Base-by-base conservation (phyloP, 495 filamentous ascomycete species). In the Annulohypoxylon maeteangense region DNA sequence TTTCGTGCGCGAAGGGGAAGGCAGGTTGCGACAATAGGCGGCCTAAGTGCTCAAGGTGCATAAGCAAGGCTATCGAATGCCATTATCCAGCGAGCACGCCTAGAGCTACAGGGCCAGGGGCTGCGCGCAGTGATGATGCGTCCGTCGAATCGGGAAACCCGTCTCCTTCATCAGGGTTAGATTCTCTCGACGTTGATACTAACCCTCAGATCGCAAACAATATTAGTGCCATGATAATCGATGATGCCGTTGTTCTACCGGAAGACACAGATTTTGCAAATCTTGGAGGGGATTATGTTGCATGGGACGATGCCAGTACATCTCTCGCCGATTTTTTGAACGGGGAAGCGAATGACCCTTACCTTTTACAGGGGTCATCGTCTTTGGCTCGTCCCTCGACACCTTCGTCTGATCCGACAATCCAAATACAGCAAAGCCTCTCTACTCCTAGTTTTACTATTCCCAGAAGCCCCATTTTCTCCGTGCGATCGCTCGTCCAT, bases 1-100 rank as follows among this genome's bases (percentile, higher is more conserved):
- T 79, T 42, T 77, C 75, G 47, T 85, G 83, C 74, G 80, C 75
- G 7, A 78, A 57, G 74, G 64, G 62, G 14, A 85, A 85, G 74
- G 70, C 70, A 16, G 78, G 79, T 23, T 85, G 83, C 58, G 81
- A 85, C 70, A 80, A 78, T 12, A 71, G 54, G 48, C 72, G 68
- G 63, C 82, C 82, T 7, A 45, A 67, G 71, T 84, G 83, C 74
- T 83, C 79, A 32, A 80, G 81, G 60, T 85, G 83, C 62, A 69
- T 74, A 53, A 66, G 62, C 40, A 84, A 79, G 71, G 77, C 32
- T 47, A 67, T 76, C 51, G 74, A 78, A 65, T 85, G 83, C 57
- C 70, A 70, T 23, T 84, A 84, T 76, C 75, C 80, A 20, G n/a
- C 18, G 47, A 65, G 60, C 18, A 55, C 47, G 14, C 14, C 66